phyloP scores from a whole-genome alignment of 805 yeast genomes.

The Zygosaccharomyces pseudorouxii region DNA sequence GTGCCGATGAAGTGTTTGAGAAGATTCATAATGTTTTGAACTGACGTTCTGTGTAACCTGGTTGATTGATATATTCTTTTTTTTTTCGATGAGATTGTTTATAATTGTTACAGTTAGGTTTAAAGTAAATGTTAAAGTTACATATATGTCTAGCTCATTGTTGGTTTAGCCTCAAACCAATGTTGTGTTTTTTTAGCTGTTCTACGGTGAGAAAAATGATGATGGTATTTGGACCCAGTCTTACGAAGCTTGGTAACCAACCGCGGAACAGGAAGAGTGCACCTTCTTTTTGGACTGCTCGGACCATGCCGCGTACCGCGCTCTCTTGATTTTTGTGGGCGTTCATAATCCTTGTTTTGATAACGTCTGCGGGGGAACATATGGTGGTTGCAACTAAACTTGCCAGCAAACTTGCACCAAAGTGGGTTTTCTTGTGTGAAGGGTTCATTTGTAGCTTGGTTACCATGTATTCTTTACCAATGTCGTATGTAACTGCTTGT shows the following conservation, averaged over 20 bases:
- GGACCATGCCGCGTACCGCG: conserved; percentile 46
- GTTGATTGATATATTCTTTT: neutral
- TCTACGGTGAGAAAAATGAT: conserved; percentile 65
- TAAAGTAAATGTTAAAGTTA: neutral
- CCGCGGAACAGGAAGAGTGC: conserved; percentile 80
- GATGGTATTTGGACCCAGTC: conserved; percentile 80
- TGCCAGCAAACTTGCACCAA: conserved; percentile 71
- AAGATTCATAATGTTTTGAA: conserved; percentile 32
- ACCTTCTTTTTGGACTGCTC: conserved; percentile 67
- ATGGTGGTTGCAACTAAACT: conserved; percentile 88
- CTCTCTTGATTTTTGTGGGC: conserved; percentile 40
- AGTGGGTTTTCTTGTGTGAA: conserved; percentile 63
- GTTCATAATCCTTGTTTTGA: conserved; percentile 85
- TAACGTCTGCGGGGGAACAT: conserved; percentile 89
- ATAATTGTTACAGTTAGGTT: no score
- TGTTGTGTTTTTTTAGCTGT: conserved; percentile 50
- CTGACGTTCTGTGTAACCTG: neutral
- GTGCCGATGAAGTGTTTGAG: conserved; percentile 34
- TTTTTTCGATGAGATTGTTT: no score
- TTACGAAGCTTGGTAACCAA: conserved; percentile 82
- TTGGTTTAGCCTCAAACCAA: conserved; percentile 40
- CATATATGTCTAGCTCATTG: neutral
- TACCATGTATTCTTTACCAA: conserved; percentile 60
- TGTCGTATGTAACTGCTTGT: conserved; percentile 83
- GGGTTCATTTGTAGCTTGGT: conserved; percentile 48